Evolutionary conservation across 2,329 filamentous ascomycete genomes (phyloP).

Genomic region (Clarireedia sp.): DNA sequence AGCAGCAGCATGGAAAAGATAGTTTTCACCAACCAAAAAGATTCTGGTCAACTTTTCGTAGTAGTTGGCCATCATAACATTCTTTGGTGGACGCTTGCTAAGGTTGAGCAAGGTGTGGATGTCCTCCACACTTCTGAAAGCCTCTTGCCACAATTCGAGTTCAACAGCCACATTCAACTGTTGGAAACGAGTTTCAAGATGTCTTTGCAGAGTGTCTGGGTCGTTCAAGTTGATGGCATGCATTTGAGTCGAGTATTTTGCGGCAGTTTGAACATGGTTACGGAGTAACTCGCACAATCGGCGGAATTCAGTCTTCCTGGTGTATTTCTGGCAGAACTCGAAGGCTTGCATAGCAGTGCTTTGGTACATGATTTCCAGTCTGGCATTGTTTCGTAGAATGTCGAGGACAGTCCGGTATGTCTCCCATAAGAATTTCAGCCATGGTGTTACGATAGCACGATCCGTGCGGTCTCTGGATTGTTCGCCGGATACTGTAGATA

Average conservation of each 20-base stretch:
- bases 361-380: slow-evolving; percentile 96
- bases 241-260: slow-evolving; percentile 99
- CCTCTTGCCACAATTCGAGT: slow-evolving; percentile 97
- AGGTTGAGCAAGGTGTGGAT: slow-evolving; percentile 95
- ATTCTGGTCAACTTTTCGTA: slow-evolving; percentile 99
- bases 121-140: slow-evolving; percentile 97
- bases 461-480: slow-evolving; percentile 96
- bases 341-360: slow-evolving; percentile 96
- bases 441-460: slow-evolving; percentile 94
- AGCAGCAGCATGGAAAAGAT: slow-evolving; percentile 95
- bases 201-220: slow-evolving; percentile 91
- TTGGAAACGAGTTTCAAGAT: slow-evolving; percentile 96
- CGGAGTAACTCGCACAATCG: slow-evolving; percentile 95
- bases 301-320: slow-evolving; percentile 98
- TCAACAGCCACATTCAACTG: slow-evolving; percentile 97
- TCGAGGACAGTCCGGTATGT: slow-evolving; percentile 97
- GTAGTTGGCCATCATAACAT: slow-evolving; percentile 99
- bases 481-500: slow-evolving; percentile 96
- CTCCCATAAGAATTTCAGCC: slow-evolving; percentile 99
- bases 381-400: slow-evolving; percentile 97
- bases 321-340: slow-evolving; percentile 97
- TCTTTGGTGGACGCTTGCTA: slow-evolving; percentile 97
- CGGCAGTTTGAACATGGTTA: slow-evolving; percentile 97
- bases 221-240: slow-evolving; percentile 99
- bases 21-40: slow-evolving; percentile 98